Base-by-base conservation (phyloP, 225 moss, liverwort and hornwort genomes). In the Ulota crispa region DNA sequence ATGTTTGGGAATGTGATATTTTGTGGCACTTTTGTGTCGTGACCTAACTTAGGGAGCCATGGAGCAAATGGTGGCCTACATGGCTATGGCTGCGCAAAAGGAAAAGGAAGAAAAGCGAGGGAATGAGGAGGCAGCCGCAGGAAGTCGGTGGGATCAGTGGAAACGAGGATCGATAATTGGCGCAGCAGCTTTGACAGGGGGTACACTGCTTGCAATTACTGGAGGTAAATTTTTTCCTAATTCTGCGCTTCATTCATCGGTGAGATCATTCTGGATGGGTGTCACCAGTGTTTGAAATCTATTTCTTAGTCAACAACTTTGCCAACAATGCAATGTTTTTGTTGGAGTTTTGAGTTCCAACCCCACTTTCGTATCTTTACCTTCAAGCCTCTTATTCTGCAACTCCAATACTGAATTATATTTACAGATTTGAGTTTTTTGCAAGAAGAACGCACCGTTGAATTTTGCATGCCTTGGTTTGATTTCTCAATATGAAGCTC, bases 61-160 rank as follows among this genome's bases (percentile, higher is more conserved):
- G 90, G 98, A 98, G 87, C 87, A 91, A 55, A 95, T 98, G 98
- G 98, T 98, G 84, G 98, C 98, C 73, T 98, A 92, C 86, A 91
- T 94, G 93, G 98, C 98, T 55, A 92, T 95, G 93, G 93, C 94
- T 66, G 92, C 93, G 20, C 92, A 94, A 77, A 95, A 92, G 77
- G 91, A 90, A 57, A 88, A 68, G 68, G 90, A 91, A 78, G 87
- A 87, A 59, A 83, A 71, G 47, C 80, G 81, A 66, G 89, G 20
- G 39, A 81, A 80, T 32, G 85, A 88, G 21, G 89, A 88, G 37
- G 87, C 81, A 70, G 88, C 64, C 28, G 80, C 85, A 39, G 87
- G 86, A 63, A 88, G 83, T 42, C 73, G 83, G 62, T 98, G 98
- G 97, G 80, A 60, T 59, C 91, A 92, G 83, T 94, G 94, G 94